Percentiles rank a stretch among this genome's conserved stretches.
phyloP scores from a whole-genome alignment of 192 early-diverging fungal species.

The Dissophora globulifera region DNA sequence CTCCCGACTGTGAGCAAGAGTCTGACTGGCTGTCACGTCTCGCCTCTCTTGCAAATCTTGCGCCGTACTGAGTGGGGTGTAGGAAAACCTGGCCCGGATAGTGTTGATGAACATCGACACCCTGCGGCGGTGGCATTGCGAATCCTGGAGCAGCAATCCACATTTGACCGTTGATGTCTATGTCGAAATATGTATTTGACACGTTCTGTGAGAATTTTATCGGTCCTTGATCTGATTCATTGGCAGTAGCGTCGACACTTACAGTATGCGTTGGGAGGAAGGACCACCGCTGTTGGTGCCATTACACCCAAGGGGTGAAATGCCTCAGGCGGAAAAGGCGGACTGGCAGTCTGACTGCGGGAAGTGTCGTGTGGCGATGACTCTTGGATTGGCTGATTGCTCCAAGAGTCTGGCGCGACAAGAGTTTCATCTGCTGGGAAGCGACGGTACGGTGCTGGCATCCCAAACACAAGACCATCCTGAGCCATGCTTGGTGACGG shows the following conservation, averaged over 20 bases:
- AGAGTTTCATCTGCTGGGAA: slow-evolving; percentile 8
- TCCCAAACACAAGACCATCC: neutral
- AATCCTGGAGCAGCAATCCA: slow-evolving; percentile 7
- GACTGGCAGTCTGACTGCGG: neutral
- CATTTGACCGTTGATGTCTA: slow-evolving; percentile 2
- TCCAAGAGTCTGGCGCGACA: neutral
- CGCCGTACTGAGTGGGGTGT: neutral
- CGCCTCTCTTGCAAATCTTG: too few species aligned
- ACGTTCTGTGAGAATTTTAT: too few species aligned
- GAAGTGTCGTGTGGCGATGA: neutral
- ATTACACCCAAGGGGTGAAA: neutral
- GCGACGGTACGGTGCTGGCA: slow-evolving; percentile 15
- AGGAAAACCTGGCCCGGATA: neutral
- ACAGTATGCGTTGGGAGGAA: neutral
- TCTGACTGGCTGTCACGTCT: too few species aligned
- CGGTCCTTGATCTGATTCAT: too few species aligned
- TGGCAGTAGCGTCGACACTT: neutral
- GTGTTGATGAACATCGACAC: neutral
- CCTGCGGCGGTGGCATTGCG: neutral
- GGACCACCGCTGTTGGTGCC: too few species aligned
- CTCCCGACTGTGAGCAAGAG: too few species aligned
- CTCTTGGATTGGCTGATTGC: neutral
- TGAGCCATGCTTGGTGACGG: neutral
- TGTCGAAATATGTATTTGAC: neutral
- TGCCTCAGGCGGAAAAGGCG: neutral